phyloP scores from a whole-genome alignment of 208 protist genomes.

The Trypanosoma caninum region DNA sequence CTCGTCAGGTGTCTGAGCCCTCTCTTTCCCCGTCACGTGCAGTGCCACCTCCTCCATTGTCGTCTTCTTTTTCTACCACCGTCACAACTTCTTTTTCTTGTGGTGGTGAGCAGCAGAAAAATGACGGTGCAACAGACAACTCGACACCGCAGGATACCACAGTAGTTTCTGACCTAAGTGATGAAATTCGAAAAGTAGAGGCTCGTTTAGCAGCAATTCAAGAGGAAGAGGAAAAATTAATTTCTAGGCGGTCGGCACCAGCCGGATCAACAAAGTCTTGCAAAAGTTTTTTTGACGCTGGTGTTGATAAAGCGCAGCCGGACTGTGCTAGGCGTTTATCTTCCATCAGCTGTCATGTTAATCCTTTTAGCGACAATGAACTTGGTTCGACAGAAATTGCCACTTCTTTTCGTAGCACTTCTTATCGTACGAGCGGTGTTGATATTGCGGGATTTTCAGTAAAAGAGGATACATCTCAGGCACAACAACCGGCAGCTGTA shows the following conservation, averaged over 20 bases:
- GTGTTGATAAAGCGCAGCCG: too few relatives aligned
- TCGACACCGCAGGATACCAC: constrained; percentile 9
- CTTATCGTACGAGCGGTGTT: neutral
- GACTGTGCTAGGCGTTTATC: too few relatives aligned
- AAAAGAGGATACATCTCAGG: neutral
- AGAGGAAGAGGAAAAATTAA: constrained; percentile 8
- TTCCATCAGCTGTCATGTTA: neutral
- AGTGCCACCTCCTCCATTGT: neutral
- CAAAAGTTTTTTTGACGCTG: neutral
- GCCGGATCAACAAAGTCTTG: neutral
- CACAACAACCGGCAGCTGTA: too few relatives aligned
- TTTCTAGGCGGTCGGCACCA: neutral
- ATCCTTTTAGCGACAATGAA: neutral
- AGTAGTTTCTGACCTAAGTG: constrained; percentile 19
- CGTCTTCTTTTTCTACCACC: neutral
- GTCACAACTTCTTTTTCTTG: neutral
- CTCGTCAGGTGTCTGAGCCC: neutral
- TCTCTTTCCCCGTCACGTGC: constrained; percentile 7
- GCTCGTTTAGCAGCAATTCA: constrained; percentile 20
- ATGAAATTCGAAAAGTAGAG: constrained; percentile 28
- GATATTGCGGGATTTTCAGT: neutral
- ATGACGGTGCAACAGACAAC: neutral
- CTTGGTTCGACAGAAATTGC: neutral
- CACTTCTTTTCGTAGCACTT: neutral
- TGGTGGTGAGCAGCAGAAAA: neutral